Base-by-base conservation (phyloP, 2,329 filamentous ascomycete genomes). In the Aureobasidium leucospermi region DNA sequence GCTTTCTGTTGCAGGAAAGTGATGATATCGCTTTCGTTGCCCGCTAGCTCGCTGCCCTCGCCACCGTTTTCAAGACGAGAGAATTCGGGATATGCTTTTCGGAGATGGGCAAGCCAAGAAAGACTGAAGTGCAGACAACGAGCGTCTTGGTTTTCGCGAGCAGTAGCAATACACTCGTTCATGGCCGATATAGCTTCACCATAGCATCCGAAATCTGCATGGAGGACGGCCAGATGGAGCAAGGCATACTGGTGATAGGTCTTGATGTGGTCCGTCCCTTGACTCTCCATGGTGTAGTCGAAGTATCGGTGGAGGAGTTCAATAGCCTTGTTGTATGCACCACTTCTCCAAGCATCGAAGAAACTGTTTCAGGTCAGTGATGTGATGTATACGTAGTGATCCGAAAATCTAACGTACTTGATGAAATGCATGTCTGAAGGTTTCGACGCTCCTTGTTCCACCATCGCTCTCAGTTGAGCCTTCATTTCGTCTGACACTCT, bases 101-200 rank as follows among this genome's bases (percentile, higher is more conserved):
- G 88, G 66, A 96, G 95, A 69, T 96, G 90, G 68, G 95, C 95
- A 2, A 97, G 79, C 94, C 94, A 99, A 69, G 91, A 96, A 62
- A 99, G 82, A 34, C 91, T 89, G 74, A 96, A 97, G 72, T 96
- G 97, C 60, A 99, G 80, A 69, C 94, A 97, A 4, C 84, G 86
- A 79, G 90, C 89, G 69, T 99, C 94, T 64, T 91, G 87, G 65
- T 95, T 96, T 72, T 97, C 94, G 63, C 93, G 81, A 0, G 94
- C 94, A n/a, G 91, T 96, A 0, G 92, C 87, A 36, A 99, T 91
- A 0, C 93, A 92, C 72, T 97, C 94, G 45, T 96, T 85, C 85
- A 99, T 96, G 11, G 93, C 89, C 10, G 90, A 84, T n/a, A 97
- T 82, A 6, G 93, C 93, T 74, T 97, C 92, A 42, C 85, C 83